Conservation (phyloP, 805 yeast species). For the Debaryomyces castellii region DNA sequence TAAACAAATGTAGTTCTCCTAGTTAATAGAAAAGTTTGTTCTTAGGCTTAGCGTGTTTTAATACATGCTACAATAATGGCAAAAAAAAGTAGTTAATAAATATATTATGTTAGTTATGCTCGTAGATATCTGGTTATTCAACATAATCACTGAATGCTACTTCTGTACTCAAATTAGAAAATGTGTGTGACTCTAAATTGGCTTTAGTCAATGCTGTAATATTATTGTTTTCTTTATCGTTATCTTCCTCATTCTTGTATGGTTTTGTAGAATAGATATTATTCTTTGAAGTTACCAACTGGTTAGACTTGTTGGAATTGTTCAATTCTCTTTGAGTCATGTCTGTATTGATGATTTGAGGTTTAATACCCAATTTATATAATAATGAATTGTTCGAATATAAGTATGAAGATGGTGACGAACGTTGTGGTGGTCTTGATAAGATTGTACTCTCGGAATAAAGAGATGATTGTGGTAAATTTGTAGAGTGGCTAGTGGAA, state of each 20-base stretch:
- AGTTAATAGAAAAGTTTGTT: neutral
- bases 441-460: conserved; percentile 35
- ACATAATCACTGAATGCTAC: conserved; percentile 16
- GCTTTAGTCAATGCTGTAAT: conserved; percentile 28
- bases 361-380: conserved; percentile 39
- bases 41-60: neutral
- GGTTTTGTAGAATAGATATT: neutral
- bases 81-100: neutral
- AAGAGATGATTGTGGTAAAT: conserved; percentile 31
- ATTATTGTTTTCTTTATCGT: conserved; percentile 14
- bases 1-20: conserved; percentile 40
- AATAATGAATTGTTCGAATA: conserved; percentile 35
- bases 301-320: conserved; percentile 7
- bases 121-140: too few relatives aligned
- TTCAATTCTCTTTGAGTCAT: conserved; percentile 16
- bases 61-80: neutral
- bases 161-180: conserved; percentile 11
- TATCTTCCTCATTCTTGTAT: neutral
- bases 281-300: neutral
- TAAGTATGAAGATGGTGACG: conserved; percentile 26
- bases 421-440: conserved; percentile 18
- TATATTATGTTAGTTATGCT: neutral
- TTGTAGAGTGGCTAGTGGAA: conserved; percentile 22
- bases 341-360: conserved; percentile 38
- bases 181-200: conserved; percentile 27